Conservation (phyloP, 306 rosid genomes). For the Senna siamea region DNA sequence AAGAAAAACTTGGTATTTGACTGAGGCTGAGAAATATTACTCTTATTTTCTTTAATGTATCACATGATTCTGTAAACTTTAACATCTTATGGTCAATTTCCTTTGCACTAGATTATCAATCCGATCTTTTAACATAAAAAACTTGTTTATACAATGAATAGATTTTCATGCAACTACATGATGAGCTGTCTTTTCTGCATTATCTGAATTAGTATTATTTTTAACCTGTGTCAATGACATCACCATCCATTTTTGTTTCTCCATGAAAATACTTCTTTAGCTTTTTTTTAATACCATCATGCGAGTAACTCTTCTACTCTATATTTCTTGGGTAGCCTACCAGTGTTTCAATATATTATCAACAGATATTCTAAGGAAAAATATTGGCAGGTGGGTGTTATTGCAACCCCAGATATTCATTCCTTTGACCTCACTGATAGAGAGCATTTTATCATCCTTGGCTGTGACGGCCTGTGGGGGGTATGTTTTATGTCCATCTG, state of each 20-base stretch:
- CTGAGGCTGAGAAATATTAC: constrained; percentile 4
- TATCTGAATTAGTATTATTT: background rate
- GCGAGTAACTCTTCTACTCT: background rate
- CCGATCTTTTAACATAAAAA: background rate
- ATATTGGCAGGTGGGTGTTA: constrained; percentile 77
- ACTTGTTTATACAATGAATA: background rate
- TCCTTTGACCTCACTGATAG: constrained; percentile 76
- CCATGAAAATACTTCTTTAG: background rate
- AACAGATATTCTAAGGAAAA: constrained; percentile 27
- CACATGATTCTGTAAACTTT: background rate
- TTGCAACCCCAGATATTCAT: constrained; percentile 81
- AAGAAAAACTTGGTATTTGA: background rate
- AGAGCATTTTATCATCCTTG: constrained; percentile 90
- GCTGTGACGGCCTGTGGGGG: constrained; percentile 98
- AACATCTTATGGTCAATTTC: background rate
- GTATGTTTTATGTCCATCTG: constrained; percentile 45
- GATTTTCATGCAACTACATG: background rate
- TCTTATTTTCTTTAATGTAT: background rate
- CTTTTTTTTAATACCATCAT: background rate
- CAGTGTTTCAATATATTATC: background rate
- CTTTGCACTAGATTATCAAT: background rate
- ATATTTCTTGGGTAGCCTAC: background rate
- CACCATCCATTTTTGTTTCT: background rate
- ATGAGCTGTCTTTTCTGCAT: background rate
- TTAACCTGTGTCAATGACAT: background rate